A percentile compares a stretch with the other conserved stretches of the same genome.
phyloP scores from a whole-genome alignment of 768 basidiomycete species.

The Mycena albidolilacea region DNA sequence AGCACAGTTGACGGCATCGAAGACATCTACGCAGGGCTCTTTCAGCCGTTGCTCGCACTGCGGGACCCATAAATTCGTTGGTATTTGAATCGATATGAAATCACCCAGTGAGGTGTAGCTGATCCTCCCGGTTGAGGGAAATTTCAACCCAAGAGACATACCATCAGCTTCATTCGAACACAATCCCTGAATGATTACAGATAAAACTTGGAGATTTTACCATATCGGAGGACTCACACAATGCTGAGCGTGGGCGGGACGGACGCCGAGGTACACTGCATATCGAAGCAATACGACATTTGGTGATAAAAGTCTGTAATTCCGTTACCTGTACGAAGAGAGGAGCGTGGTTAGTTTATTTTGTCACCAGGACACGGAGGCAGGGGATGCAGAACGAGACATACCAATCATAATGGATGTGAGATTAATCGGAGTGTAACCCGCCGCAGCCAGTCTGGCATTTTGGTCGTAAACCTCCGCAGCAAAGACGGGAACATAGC shows the following conservation, averaged over 20 bases:
- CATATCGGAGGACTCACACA: constrained; percentile 42
- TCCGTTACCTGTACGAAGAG: constrained; percentile 57
- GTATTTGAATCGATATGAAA: background rate
- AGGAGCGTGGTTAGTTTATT: background rate
- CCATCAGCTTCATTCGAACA: constrained; percentile 59
- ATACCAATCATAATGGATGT: constrained; percentile 61
- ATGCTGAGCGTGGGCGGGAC: constrained; percentile 55
- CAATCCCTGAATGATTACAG: constrained; percentile 47
- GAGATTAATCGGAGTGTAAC: constrained; percentile 64
- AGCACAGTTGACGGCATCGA: constrained; percentile 76
- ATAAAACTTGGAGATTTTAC: background rate
- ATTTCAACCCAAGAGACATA: constrained; percentile 28
- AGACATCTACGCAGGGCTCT: constrained; percentile 73
- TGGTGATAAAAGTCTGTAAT: constrained; percentile 57
- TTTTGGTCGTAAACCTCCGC: constrained; percentile 66
- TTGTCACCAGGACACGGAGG: too few relatives aligned
- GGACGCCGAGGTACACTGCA: constrained; percentile 61
- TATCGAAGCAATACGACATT: constrained; percentile 59
- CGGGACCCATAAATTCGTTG: constrained; percentile 62
- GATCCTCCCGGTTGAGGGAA: too few relatives aligned
- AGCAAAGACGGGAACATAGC: constrained; percentile 67
- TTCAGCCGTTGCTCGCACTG: constrained; percentile 74
- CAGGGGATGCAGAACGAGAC: constrained; percentile 39
- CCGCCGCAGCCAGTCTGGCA: constrained; percentile 52
- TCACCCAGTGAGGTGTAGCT: background rate